phyloP scores from a whole-genome alignment of 2,329 filamentous ascomycete species.

The Paramyrothecium roridum region DNA sequence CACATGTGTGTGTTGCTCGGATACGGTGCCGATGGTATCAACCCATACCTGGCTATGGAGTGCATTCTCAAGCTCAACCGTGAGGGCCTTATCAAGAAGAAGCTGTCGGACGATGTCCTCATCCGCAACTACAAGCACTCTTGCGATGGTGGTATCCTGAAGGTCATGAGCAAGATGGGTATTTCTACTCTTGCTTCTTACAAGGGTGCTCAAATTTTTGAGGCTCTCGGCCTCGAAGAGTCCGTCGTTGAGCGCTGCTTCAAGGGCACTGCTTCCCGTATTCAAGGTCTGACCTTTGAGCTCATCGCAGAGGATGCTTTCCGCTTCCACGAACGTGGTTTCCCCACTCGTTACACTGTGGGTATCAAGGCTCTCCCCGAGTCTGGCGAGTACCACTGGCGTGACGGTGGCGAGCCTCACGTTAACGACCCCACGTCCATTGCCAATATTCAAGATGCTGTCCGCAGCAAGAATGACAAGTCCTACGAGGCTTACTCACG shows the following conservation, averaged over 20 bases:
- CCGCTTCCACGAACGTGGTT: slow-evolving; percentile 91
- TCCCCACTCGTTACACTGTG: slow-evolving; percentile 74
- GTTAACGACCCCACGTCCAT: slow-evolving; percentile 94
- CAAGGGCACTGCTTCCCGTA: slow-evolving; percentile 88
- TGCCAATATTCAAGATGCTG: slow-evolving; percentile 95
- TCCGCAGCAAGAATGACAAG: slow-evolving; percentile 96
- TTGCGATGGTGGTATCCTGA: slow-evolving; percentile 91
- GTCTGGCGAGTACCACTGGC: slow-evolving; percentile 97
- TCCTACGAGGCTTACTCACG: slow-evolving; percentile 96
- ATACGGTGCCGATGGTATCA: slow-evolving; percentile 91
- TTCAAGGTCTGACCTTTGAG: slow-evolving; percentile 91
- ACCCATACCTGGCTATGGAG: slow-evolving; percentile 93
- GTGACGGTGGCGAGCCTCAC: slow-evolving; percentile 91
- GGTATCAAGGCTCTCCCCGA: slow-evolving; percentile 79
- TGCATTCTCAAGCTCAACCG: slow-evolving; percentile 96
- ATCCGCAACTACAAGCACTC: slow-evolving; percentile 97
- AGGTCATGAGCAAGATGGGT: slow-evolving; percentile 99
- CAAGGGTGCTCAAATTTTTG: slow-evolving; percentile 97
- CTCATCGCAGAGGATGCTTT: slow-evolving; percentile 92
- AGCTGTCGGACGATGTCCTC: slow-evolving; percentile 75
- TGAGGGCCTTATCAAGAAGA: slow-evolving; percentile 88
- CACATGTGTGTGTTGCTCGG: slow-evolving; percentile 98
- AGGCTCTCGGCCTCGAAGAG: slow-evolving; percentile 91
- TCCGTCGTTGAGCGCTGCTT: slow-evolving; percentile 92
- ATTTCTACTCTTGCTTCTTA: slow-evolving; percentile 95